These are phyloP conservation scores for Pinus albicaulis DNA, from an alignment of 75 land plant genomes.

Conservation along the genomic window DNA sequence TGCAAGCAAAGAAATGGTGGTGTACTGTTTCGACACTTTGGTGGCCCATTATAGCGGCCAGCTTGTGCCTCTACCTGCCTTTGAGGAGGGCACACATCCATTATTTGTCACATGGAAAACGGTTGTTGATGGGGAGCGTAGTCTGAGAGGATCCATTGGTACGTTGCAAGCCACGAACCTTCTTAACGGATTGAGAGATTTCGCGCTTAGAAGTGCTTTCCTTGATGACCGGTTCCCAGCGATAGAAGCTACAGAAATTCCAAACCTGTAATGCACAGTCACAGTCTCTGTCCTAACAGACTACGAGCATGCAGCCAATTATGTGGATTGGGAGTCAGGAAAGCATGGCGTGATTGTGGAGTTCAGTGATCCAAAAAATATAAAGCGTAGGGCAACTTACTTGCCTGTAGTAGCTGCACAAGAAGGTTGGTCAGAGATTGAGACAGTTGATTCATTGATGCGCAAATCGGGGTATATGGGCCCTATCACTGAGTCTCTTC, in stretches of 20 bases:
- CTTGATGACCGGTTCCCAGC: constrained; percentile 95
- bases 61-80: constrained; percentile 59
- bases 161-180: no score
- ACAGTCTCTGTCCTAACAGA: constrained; percentile 92
- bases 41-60: constrained; percentile 82
- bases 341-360: constrained; percentile 97
- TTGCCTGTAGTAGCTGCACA: constrained; percentile 96
- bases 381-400: constrained; percentile 90
- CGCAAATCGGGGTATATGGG: constrained; percentile 91
- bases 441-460: constrained; percentile 92
- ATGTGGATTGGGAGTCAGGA: constrained; percentile 99
- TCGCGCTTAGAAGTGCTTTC: constrained; percentile 54
- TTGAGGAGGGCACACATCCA: constrained; percentile 64
- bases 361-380: constrained; percentile 89
- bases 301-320: constrained; percentile 81
- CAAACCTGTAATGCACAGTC: constrained; percentile 94
- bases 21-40: constrained; percentile 89
- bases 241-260: constrained; percentile 94
- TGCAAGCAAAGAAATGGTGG: constrained; percentile 85
- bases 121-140: constrained; percentile 82
- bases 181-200: no score
- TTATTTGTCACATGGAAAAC: constrained; percentile 84
- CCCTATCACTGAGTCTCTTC: constrained; percentile 71
- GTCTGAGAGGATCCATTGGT: constrained; percentile 62
- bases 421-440: constrained; percentile 96